A percentile compares a stretch with the other conserved stretches of the same genome.
Conservation (phyloP, 352 stramenopile genomes). For the Elongisporangium prolatum region DNA sequence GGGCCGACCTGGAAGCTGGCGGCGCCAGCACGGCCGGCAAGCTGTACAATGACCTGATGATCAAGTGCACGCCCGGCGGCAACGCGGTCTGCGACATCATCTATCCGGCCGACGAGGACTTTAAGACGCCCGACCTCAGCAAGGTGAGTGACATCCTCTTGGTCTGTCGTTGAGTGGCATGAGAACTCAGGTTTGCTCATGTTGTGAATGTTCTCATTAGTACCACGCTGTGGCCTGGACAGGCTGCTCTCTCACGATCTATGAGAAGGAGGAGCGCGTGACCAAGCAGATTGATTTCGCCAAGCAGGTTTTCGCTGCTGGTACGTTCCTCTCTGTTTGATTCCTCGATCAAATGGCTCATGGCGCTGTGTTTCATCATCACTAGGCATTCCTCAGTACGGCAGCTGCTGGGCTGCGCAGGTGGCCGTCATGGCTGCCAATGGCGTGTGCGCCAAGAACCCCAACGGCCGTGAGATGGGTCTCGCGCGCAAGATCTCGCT, state of each 20-base stretch:
- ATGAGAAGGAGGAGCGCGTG: constrained; percentile 56
- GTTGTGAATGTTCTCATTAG: constrained; percentile 13
- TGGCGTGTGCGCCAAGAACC: constrained; percentile 60
- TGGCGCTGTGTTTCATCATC: not conserved
- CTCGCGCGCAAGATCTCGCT: constrained; percentile 74
- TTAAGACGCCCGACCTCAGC: constrained; percentile 47
- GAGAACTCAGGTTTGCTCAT: not conserved
- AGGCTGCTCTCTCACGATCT: constrained; percentile 69
- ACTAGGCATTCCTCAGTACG: constrained; percentile 65
- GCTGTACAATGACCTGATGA: constrained; percentile 60
- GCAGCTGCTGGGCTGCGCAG: constrained; percentile 79
- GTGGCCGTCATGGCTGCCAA: constrained; percentile 66
- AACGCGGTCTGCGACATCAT: constrained; percentile 55
- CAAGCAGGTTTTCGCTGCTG: constrained; percentile 58
- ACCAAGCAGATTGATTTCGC: constrained; percentile 72
- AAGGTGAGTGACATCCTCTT: constrained; percentile 24
- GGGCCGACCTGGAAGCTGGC: constrained; percentile 55
- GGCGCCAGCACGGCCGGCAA: constrained; percentile 66
- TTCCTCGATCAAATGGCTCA: constrained; percentile 1
- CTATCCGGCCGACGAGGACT: constrained; percentile 62
- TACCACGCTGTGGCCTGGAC: constrained; percentile 80
- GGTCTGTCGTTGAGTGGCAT: constrained; percentile 2
- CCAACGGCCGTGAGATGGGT: constrained; percentile 68
- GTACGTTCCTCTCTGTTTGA: constrained; percentile 10
- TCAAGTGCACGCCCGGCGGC: constrained; percentile 49